Evolutionary conservation across 305 asterid species (phyloP), one percentile per base, ranked within the genome.

Genomic region (Nicotiana rustica): DNA sequence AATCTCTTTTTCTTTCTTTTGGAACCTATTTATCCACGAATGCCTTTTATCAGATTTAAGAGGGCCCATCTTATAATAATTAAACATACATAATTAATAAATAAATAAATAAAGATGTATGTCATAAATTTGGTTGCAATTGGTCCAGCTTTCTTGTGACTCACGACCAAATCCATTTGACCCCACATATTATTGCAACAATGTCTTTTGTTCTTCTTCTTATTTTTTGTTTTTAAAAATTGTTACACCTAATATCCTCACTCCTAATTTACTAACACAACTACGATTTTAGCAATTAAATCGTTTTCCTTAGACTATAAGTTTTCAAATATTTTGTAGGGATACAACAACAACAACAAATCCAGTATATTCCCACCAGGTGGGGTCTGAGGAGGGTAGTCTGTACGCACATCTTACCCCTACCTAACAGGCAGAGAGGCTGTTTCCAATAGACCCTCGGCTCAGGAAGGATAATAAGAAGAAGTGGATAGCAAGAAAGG

Each of bases 11-110:
- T 41, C 2, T 41, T 41, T 41, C 10, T 41, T 41, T 41, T 41
- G 49, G 49, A 0, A 52, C 25, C 64, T 49, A 52, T 75, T 49
- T 25, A 49, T 73, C 64, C 18, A 14, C 21, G 44, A 49, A 73
- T 73, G 14, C 29, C 79, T 75, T 75, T 84, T 80, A 17, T 33
- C 84, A 82, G 67, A 86, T 83, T 83, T 81, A 84, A 81, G 44
- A 15, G 81, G 86, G 10, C 64, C 47, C 13, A 7, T 41, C 25
- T 14, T 49, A 75, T 52, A 75, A 55, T 21, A 52, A 73, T 49
- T 15, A 13, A 52, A 49, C 13, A 47, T 44, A 44, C 1, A 29
- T 3, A 49, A 47, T 14, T 14, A 49, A 5, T 33, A 47, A 49
- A 19, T 71, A 44, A 49, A 9, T 14, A 10, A 64, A 10, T 52